A percentile compares a stretch with the other conserved stretches of the same genome.
phyloP scores from a whole-genome alignment of 1,284 basidiomycete species.

The Cryptococcus depauperatus region DNA sequence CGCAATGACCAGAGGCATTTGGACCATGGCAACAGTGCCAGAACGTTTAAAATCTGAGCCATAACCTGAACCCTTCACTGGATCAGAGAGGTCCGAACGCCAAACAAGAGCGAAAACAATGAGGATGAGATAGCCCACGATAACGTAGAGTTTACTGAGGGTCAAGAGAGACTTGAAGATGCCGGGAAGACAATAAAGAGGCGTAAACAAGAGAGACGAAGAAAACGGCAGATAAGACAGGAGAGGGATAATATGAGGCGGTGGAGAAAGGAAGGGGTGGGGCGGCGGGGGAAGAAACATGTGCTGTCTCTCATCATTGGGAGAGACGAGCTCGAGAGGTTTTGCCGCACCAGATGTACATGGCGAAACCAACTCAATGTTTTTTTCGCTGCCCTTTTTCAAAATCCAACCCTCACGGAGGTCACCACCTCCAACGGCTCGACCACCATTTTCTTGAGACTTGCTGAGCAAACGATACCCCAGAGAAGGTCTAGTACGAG shows the following conservation, averaged over 20 bases:
- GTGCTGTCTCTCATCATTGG: not conserved
- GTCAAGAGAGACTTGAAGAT: conserved; percentile 23
- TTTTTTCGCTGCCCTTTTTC: not conserved
- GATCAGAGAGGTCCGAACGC: conserved; percentile 18
- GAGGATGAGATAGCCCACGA: conserved; percentile 27
- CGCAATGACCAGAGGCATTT: conserved; percentile 39
- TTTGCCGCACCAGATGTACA: not conserved
- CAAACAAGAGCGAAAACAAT: conserved; percentile 28
- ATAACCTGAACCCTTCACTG: conserved; percentile 14
- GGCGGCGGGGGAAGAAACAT: not conserved
- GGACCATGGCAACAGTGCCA: conserved; percentile 34
- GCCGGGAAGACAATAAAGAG: conserved; percentile 21
- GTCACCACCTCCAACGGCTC: conserved; percentile 27
- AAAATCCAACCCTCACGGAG: conserved; percentile 29
- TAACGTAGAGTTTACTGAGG: conserved; percentile 22
- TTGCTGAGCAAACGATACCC: not conserved
- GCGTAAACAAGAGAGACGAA: conserved; percentile 20
- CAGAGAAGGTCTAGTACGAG: not conserved
- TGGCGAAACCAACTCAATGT: conserved; percentile 1
- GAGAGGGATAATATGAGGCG: conserved; percentile 27
- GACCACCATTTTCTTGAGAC: not conserved
- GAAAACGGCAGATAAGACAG: conserved; percentile 21
- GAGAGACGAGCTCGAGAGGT: not conserved
- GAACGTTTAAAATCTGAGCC: conserved; percentile 35
- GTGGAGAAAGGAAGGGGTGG: conserved; percentile 17